Conservation (phyloP, 768 basidiomycete species). For the Macrolepiota albuminosa region DNA sequence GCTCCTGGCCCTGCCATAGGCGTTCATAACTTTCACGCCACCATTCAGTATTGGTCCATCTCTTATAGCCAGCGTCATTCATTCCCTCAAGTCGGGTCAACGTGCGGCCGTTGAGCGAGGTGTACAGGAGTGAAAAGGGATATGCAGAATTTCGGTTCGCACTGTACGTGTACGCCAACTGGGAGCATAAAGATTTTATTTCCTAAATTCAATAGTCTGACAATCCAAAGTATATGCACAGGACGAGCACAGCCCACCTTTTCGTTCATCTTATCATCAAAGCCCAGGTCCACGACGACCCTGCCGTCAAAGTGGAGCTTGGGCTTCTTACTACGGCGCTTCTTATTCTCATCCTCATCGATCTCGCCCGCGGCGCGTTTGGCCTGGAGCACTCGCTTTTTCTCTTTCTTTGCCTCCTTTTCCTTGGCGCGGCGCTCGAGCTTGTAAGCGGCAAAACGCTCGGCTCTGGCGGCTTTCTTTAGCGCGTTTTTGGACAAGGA, state of each 20-base stretch:
- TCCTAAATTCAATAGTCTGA: constrained; percentile 52
- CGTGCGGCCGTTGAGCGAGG: constrained; percentile 74
- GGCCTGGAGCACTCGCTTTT: constrained; percentile 55
- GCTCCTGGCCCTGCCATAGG: constrained; percentile 45
- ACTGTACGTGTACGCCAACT: constrained; percentile 90
- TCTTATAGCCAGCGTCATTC: constrained; percentile 62
- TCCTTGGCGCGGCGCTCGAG: constrained; percentile 72
- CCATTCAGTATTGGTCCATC: constrained; percentile 85
- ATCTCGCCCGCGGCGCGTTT: constrained; percentile 64
- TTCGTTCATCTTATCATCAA: constrained; percentile 90
- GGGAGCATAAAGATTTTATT: constrained; percentile 82
- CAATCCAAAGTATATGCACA: constrained; percentile 9
- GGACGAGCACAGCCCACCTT: constrained; percentile 53
- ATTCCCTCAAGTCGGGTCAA: constrained; percentile 58
- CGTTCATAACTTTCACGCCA: constrained; percentile 70
- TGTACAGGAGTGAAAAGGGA: constrained; percentile 76
- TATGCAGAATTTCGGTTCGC: constrained; percentile 68
- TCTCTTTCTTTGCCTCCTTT: constrained; percentile 72
- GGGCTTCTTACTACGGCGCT: constrained; percentile 35
- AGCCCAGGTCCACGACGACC: constrained; percentile 83
- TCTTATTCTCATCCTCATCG: constrained; percentile 38
- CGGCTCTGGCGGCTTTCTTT: constrained; percentile 72
- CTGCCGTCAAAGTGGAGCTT: constrained; percentile 51
- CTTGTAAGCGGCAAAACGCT: constrained; percentile 61
- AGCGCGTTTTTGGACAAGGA: constrained; percentile 73